These are phyloP conservation scores for Paspalum vaginatum DNA, from an alignment of 176 grass and related monocot genomes.

Conservation along the genomic window DNA sequence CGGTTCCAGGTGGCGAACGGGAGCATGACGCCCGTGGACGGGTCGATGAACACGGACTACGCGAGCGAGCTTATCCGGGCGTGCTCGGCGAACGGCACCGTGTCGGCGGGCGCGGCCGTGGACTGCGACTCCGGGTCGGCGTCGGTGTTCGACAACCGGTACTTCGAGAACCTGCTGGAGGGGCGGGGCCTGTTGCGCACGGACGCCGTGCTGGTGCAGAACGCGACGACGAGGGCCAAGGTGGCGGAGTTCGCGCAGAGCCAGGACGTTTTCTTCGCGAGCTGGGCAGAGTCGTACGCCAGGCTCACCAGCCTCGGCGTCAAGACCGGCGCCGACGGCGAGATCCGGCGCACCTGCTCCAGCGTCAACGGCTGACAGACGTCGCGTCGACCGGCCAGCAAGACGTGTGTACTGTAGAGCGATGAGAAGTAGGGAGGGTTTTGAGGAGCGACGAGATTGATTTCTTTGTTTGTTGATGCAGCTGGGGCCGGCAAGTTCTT, in stretches of 20 bases:
- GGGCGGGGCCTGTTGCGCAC: constrained; percentile 76
- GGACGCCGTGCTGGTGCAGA: constrained; percentile 71
- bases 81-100: constrained; percentile 53
- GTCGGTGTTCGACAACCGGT: constrained; percentile 75
- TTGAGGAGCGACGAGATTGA: no score
- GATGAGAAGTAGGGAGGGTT: no score
- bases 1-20: constrained; percentile 78
- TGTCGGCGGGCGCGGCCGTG: constrained; percentile 40
- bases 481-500: no score
- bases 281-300: constrained; percentile 77
- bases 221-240: constrained; percentile 55
- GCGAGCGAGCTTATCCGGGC: constrained; percentile 61
- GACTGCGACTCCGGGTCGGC: constrained; percentile 71
- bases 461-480: no score
- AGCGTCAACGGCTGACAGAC: constrained; percentile 58
- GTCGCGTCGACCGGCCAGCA: background rate
- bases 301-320: constrained; percentile 67
- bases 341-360: constrained; percentile 67
- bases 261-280: constrained; percentile 71
- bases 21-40: constrained; percentile 62
- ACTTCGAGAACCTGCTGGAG: constrained; percentile 74
- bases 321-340: constrained; percentile 73
- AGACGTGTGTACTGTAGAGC: no score
- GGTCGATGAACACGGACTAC: constrained; percentile 70
- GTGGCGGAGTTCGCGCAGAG: constrained; percentile 65